phyloP scores from a whole-genome alignment of 768 basidiomycete genomes.

The Termitomyces sp. region DNA sequence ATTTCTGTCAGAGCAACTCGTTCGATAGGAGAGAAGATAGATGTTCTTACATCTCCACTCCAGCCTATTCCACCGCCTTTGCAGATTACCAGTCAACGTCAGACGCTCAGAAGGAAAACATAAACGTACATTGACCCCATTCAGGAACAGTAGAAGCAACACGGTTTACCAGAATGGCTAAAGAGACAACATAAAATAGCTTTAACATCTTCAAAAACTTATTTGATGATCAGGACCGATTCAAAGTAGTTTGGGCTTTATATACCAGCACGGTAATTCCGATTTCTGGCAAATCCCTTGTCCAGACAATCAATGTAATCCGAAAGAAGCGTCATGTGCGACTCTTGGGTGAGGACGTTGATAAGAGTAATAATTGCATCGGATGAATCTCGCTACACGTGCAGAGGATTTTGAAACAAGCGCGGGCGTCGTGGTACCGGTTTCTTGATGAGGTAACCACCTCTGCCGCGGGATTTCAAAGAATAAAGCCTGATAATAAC shows the following conservation, averaged over 20 bases:
- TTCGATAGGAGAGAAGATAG: background rate
- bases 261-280: background rate
- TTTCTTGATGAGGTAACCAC: background rate
- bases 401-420: background rate
- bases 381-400: background rate
- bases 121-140: conserved; percentile 30
- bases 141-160: conserved; percentile 22
- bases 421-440: too few species aligned
- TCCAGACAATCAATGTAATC: background rate
- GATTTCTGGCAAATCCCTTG: background rate
- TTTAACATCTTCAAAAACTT: conserved; percentile 14
- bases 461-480: too few species aligned
- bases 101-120: background rate
- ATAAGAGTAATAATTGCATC: background rate
- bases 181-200: conserved; percentile 17
- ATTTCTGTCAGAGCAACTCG: background rate
- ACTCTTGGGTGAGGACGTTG: background rate
- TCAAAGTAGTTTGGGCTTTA: background rate
- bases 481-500: background rate
- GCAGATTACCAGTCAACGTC: background rate
- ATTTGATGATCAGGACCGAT: background rate
- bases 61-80: conserved; percentile 25
- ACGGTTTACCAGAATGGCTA: conserved; percentile 17
- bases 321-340: background rate
- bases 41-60: conserved; percentile 23